phyloP scores from a whole-genome alignment of 192 early-diverging fungal species.

The Lunasporangiospora selenospora region DNA sequence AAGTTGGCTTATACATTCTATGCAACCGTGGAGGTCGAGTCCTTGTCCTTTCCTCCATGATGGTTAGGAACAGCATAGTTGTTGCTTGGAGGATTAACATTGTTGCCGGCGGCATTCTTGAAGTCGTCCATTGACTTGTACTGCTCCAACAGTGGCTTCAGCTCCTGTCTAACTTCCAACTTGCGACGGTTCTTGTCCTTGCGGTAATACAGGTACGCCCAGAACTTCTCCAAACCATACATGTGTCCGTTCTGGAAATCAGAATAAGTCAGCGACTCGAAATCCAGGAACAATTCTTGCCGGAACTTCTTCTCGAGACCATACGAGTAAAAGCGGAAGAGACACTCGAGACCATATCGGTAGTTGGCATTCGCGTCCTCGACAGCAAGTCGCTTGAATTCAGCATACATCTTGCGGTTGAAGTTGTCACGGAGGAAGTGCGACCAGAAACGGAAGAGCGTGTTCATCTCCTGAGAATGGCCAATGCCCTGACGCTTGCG shows the following conservation, averaged over 20 bases:
- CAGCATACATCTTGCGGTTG: constrained; percentile 91
- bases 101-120: too few relatives aligned
- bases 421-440: constrained; percentile 98
- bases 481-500: constrained; percentile 90
- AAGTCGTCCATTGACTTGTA: constrained; percentile 69
- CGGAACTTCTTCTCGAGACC: constrained; percentile 92
- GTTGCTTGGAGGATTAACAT: too few relatives aligned
- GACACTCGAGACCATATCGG: constrained; percentile 95
- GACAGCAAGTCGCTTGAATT: constrained; percentile 90
- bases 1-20: too few relatives aligned
- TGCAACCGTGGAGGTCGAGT: too few relatives aligned
- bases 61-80: too few relatives aligned
- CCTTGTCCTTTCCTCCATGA: too few relatives aligned
- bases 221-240: constrained; percentile 93
- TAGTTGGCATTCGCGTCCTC: constrained; percentile 89
- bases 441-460: constrained; percentile 97
- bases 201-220: constrained; percentile 88
- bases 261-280: constrained; percentile 80
- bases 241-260: constrained; percentile 78
- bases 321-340: constrained; percentile 98
- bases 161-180: constrained; percentile 49
- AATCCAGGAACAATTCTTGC: constrained; percentile 85
- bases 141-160: constrained; percentile 55
- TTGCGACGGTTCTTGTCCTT: constrained; percentile 73
- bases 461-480: constrained; percentile 97